Conservation (phyloP, 306 rosid species). For the Pterocarpus macrocarpus region DNA sequence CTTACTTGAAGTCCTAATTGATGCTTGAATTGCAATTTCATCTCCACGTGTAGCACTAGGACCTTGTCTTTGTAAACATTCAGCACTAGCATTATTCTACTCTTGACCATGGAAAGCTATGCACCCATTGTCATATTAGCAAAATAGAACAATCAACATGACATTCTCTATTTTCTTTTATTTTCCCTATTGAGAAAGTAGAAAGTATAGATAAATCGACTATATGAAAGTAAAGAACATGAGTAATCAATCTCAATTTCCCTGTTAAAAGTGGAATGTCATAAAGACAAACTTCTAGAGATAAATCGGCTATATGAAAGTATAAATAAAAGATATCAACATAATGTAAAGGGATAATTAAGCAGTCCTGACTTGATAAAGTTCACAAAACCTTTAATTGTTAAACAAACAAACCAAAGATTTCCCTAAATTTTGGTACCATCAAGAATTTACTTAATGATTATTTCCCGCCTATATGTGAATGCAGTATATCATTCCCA, state of each 20-base stretch:
- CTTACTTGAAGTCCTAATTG: too few species aligned
- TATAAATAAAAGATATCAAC: constrained; percentile 11
- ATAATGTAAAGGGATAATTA: background rate
- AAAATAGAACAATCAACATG: too few species aligned
- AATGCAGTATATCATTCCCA: constrained; percentile 18
- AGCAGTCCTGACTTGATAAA: constrained; percentile 1
- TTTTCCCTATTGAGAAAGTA: too few species aligned
- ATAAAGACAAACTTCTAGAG: background rate
- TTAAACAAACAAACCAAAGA: constrained; percentile 43
- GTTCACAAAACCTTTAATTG: constrained; percentile 27
- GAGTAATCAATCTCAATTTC: too few species aligned
- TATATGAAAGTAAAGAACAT: constrained; percentile 31
- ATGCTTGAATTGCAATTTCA: too few species aligned
- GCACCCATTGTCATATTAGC: too few species aligned
- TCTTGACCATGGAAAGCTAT: too few species aligned
- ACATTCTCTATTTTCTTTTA: too few species aligned
- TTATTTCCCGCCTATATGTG: constrained; percentile 18
- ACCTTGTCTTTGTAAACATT: too few species aligned
- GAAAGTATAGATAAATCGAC: constrained; percentile 1
- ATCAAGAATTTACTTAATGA: constrained; percentile 38
- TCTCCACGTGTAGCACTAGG: too few species aligned
- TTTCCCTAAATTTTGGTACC: constrained; percentile 57
- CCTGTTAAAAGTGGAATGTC: too few species aligned
- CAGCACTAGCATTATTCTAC: too few species aligned
- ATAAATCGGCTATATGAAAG: constrained; percentile 32